Percentiles rank a stretch among this genome's conserved stretches.
These are phyloP conservation scores for Phalaenopsis aphrodite DNA, from an alignment of 106 monocot genomes.

Conservation along the genomic window DNA sequence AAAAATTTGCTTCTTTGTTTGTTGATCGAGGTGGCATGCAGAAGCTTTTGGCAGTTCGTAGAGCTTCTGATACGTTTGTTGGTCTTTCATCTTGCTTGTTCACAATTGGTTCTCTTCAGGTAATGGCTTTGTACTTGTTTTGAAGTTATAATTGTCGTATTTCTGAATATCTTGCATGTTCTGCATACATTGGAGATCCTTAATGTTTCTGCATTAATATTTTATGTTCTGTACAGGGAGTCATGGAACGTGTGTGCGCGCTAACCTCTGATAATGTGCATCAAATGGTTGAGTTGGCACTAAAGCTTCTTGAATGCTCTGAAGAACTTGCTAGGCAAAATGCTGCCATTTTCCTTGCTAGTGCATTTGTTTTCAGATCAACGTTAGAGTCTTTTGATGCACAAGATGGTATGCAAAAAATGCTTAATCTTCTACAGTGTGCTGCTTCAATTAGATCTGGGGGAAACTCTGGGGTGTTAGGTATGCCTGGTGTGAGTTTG, in stretches of 20 bases:
- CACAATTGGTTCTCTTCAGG: constrained; percentile 97
- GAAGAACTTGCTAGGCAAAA: constrained; percentile 93
- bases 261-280: constrained; percentile 58
- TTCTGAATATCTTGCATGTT: background rate
- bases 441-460: constrained; percentile 84
- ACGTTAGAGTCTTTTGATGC: constrained; percentile 81
- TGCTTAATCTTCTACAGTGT: constrained; percentile 59
- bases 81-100: constrained; percentile 91
- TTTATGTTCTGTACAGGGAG: constrained; percentile 41
- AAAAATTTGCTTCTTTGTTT: constrained; percentile 87
- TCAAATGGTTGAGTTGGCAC: constrained; percentile 72
- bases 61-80: constrained; percentile 54
- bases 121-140: constrained; percentile 17
- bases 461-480: constrained; percentile 48
- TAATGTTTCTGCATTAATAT: background rate
- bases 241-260: constrained; percentile 96
- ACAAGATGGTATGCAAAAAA: constrained; percentile 82
- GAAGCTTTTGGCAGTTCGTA: constrained; percentile 65
- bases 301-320: constrained; percentile 79
- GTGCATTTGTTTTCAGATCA: constrained; percentile 89
- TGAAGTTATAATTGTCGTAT: background rate
- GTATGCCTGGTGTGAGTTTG: constrained; percentile 33
- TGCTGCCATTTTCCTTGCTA: constrained; percentile 77
- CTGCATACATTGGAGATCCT: background rate
- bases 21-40: constrained; percentile 93